phyloP scores from a whole-genome alignment of 257 asterid species.

The Solanum virginianum region DNA sequence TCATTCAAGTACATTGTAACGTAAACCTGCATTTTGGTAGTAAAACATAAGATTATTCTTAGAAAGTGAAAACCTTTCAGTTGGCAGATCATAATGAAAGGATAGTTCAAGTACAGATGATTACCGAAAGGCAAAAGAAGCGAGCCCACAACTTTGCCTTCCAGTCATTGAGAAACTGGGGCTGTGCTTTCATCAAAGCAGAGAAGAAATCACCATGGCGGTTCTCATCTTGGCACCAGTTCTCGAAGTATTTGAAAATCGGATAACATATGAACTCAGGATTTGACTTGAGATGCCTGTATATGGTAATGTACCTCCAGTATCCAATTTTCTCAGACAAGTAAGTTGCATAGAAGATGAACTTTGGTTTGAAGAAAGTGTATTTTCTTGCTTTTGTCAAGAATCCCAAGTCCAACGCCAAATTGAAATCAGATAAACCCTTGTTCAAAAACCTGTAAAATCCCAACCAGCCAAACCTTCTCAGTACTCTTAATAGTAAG shows the following conservation, averaged over 20 bases:
- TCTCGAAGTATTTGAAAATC: slow-evolving; percentile 95
- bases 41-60: neutral
- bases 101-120: neutral
- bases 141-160: slow-evolving; percentile 98
- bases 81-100: neutral
- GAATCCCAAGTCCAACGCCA: slow-evolving; percentile 97
- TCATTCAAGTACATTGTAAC: slow-evolving; percentile 93
- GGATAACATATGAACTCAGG: slow-evolving; percentile 94
- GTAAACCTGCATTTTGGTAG: slow-evolving; percentile 51
- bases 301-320: slow-evolving; percentile 98
- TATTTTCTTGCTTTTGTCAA: slow-evolving; percentile 93
- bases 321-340: slow-evolving; percentile 75
- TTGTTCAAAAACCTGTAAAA: slow-evolving; percentile 68
- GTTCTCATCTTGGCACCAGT: slow-evolving; percentile 99
- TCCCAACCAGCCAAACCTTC: neutral
- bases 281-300: slow-evolving; percentile 85
- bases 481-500: neutral
- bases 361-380: slow-evolving; percentile 98
- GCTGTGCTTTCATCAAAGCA: slow-evolving; percentile 98
- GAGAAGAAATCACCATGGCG: slow-evolving; percentile 99
- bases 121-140: slow-evolving; percentile 95
- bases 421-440: slow-evolving; percentile 80
- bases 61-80: neutral
- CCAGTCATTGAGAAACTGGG: slow-evolving; percentile 99
- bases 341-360: slow-evolving; percentile 50